A percentile compares a stretch with the other conserved stretches of the same genome.
These are phyloP conservation scores for Plantago rigida DNA, from an alignment of 305 asterid genomes.

Conservation along the genomic window DNA sequence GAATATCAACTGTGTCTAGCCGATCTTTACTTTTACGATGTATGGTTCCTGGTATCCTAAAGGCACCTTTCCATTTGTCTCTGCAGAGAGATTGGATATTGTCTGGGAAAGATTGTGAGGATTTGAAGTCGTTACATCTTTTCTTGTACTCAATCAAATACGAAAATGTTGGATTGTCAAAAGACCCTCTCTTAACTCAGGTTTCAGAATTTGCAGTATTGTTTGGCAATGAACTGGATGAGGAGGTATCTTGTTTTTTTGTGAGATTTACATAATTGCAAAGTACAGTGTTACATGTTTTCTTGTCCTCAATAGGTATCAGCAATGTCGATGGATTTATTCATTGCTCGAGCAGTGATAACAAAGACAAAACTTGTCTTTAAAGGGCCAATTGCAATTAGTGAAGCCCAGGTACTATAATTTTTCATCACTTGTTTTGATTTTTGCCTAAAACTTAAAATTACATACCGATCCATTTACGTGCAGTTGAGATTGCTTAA, in stretches of 20 bases:
- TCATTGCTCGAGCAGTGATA: constrained; percentile 76
- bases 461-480: constrained; percentile 23
- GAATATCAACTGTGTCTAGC: background rate
- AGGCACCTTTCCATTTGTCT: constrained; percentile 20
- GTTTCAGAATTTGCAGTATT: constrained; percentile 86
- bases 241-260: constrained; percentile 56
- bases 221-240: constrained; percentile 84
- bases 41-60: constrained; percentile 16
- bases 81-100: constrained; percentile 95
- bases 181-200: constrained; percentile 74
- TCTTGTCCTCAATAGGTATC: constrained; percentile 49
- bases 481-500: constrained; percentile 65
- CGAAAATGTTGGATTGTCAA: constrained; percentile 64
- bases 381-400: constrained; percentile 54
- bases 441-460: constrained; percentile 3
- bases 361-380: constrained; percentile 70
- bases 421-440: constrained; percentile 22
- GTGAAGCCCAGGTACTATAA: constrained; percentile 56
- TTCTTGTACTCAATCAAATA: constrained; percentile 75
- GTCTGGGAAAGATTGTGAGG: constrained; percentile 48
- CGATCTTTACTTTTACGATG: constrained; percentile 8
- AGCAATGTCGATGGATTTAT: constrained; percentile 83
- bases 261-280: constrained; percentile 15
- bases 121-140: constrained; percentile 47
- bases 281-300: constrained; percentile 25